Evolutionary conservation across 2,329 filamentous ascomycete species (phyloP).

Genomic region (Dothidotthia symphoricarpi): DNA sequence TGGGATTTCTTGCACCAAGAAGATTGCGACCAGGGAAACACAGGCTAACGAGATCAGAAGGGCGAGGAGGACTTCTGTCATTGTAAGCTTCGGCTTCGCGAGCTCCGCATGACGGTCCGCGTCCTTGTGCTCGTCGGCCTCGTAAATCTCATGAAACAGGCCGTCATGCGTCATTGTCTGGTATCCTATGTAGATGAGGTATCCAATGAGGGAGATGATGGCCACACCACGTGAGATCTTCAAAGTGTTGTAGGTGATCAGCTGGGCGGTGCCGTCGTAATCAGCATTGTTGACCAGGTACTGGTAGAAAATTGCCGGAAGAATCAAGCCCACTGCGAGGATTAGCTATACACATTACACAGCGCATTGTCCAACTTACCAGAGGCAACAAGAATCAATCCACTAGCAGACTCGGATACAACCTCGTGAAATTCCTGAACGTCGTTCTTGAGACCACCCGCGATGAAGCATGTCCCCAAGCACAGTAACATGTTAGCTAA

Average conservation of each 20-base stretch:
- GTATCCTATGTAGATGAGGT: slow-evolving; percentile 62
- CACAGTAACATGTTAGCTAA: slow-evolving; percentile 79
- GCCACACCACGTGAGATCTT: slow-evolving; percentile 70
- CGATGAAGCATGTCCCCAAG: slow-evolving; percentile 75
- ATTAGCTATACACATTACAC: slow-evolving; percentile 10
- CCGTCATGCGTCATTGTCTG: slow-evolving; percentile 75
- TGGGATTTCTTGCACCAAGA: slow-evolving; percentile 70
- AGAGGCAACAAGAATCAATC: slow-evolving; percentile 73
- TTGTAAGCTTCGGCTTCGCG: slow-evolving; percentile 66
- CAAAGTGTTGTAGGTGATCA: slow-evolving; percentile 58
- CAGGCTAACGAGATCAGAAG: slow-evolving; percentile 63
- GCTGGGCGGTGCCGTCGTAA: slow-evolving; percentile 50
- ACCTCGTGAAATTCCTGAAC: slow-evolving; percentile 71
- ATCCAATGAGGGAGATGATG: slow-evolving; percentile 68
- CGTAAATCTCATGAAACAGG: slow-evolving; percentile 72
- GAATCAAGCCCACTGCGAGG: slow-evolving; percentile 47
- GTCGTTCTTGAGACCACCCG: slow-evolving; percentile 66
- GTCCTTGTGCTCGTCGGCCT: slow-evolving; percentile 67
- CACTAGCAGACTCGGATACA: slow-evolving; percentile 75
- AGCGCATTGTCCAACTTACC: slow-evolving; percentile 42
- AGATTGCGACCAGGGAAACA: slow-evolving; percentile 71
- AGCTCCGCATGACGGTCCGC: slow-evolving; percentile 61
- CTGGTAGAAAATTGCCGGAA: slow-evolving; percentile 56
- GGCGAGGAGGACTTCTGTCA: slow-evolving; percentile 69
- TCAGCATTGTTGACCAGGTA: slow-evolving; percentile 32